These are phyloP conservation scores for Zymoseptoria passerinii DNA, from an alignment of 2,329 filamentous ascomycete genomes.

Conservation along the genomic window DNA sequence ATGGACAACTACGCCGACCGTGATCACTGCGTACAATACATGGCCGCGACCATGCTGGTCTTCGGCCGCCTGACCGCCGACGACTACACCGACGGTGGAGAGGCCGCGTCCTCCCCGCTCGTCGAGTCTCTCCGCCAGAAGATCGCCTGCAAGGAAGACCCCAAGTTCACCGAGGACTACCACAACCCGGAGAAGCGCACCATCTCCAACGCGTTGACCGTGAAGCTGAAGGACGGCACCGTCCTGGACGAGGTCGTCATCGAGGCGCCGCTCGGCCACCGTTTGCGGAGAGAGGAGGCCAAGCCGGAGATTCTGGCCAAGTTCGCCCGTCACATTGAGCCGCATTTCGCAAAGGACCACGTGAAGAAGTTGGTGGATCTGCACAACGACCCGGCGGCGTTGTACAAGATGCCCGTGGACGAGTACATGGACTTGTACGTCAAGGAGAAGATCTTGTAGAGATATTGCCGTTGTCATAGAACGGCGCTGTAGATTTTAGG, in stretches of 20 bases:
- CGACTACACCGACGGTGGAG: slow-evolving; percentile 87
- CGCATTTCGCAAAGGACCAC: slow-evolving; percentile 68
- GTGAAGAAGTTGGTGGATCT: slow-evolving; percentile 78
- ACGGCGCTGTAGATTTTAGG: neutral
- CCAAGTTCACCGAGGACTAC: slow-evolving; percentile 82
- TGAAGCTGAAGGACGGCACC: slow-evolving; percentile 90
- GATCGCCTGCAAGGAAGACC: slow-evolving; percentile 95
- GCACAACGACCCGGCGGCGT: slow-evolving; percentile 62
- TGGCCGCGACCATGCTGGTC: slow-evolving; percentile 91
- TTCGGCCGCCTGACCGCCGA: slow-evolving; percentile 88
- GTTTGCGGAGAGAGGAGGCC: slow-evolving; percentile 77
- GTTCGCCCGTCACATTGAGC: slow-evolving; percentile 83
- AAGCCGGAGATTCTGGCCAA: slow-evolving; percentile 96
- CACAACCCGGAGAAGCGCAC: slow-evolving; percentile 87
- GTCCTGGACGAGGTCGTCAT: slow-evolving; percentile 83
- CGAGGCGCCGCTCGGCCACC: slow-evolving; percentile 90
- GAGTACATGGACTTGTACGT: slow-evolving; percentile 86
- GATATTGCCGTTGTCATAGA: neutral
- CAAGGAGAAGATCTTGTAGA: slow-evolving; percentile 37
- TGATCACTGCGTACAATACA: slow-evolving; percentile 99
- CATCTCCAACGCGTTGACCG: slow-evolving; percentile 93
- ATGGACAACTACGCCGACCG: slow-evolving; percentile 99
- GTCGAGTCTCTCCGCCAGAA: slow-evolving; percentile 87
- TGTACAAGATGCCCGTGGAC: slow-evolving; percentile 78
- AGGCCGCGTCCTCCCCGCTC: slow-evolving; percentile 81